These are phyloP conservation scores for Kwoniella pini DNA, from an alignment of 768 basidiomycete species.

Conservation along the genomic window DNA sequence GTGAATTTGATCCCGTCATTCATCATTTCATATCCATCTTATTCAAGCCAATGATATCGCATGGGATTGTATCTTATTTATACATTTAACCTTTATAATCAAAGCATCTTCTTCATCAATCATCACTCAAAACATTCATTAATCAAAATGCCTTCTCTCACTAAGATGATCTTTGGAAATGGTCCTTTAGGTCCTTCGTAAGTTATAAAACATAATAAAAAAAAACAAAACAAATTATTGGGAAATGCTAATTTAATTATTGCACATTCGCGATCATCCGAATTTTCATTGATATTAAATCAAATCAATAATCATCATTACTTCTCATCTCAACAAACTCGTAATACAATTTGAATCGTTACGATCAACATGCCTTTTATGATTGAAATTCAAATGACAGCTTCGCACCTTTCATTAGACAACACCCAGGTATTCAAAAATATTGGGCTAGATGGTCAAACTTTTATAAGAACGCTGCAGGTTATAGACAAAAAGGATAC, in stretches of 20 bases:
- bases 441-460: slow-evolving; percentile 75
- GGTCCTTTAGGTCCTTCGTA: slow-evolving; percentile 48
- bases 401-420: slow-evolving; percentile 72
- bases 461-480: slow-evolving; percentile 76
- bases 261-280: slow-evolving; percentile 10
- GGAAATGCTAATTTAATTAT: slow-evolving; percentile 2
- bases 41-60: slow-evolving; percentile 7
- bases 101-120: not conserved
- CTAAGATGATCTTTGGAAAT: slow-evolving; percentile 39
- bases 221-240: not conserved
- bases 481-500: slow-evolving; percentile 85
- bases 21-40: no score
- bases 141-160: slow-evolving; percentile 27
- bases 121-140: not conserved
- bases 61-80: not conserved
- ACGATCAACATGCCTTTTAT: not conserved
- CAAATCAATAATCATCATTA: not conserved
- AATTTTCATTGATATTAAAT: not conserved
- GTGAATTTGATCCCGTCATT: not conserved
- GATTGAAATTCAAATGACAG: slow-evolving; percentile 25
- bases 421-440: slow-evolving; percentile 64
- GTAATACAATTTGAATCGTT: no score
- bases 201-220: no score
- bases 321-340: not conserved
- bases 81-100: not conserved